Conservation (phyloP, 1,139 yeast species). For the Blastobotrys illinoisensis region DNA sequence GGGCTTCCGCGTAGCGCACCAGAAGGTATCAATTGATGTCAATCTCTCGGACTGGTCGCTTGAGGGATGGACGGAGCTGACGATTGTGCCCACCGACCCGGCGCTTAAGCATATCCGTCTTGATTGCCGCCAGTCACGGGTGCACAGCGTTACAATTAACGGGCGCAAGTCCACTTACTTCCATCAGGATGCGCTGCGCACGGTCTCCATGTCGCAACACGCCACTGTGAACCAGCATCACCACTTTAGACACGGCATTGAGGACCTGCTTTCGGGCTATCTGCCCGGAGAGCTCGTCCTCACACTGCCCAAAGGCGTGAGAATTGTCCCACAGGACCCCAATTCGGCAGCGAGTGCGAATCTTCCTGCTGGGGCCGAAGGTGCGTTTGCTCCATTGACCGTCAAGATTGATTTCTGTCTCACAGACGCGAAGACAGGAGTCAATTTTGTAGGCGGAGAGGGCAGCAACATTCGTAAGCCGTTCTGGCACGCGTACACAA, state of each 20-base stretch:
- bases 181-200: conserved; percentile 48
- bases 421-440: conserved; percentile 66
- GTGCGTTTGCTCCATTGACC: conserved; percentile 51
- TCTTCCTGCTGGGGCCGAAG: conserved; percentile 15
- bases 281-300: conserved; percentile 67
- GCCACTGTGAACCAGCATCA: conserved; percentile 56
- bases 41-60: conserved; percentile 49
- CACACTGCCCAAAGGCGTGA: conserved; percentile 65
- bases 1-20: conserved; percentile 55
- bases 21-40: conserved; percentile 63
- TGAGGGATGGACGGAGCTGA: conserved; percentile 77
- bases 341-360: conserved; percentile 24
- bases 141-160: conserved; percentile 61
- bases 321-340: conserved; percentile 34
- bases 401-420: conserved; percentile 65
- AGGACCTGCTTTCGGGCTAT: conserved; percentile 47
- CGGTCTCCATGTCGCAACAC: conserved; percentile 39
- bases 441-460: conserved; percentile 60
- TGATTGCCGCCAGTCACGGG: conserved; percentile 75
- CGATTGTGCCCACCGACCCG: conserved; percentile 66
- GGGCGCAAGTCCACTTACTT: conserved; percentile 45
- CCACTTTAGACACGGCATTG: conserved; percentile 55
- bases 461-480: conserved; percentile 34
- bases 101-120: conserved; percentile 54
- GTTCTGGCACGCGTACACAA: conserved; percentile 83